Conservation (phyloP, 2,329 filamentous ascomycete species). For the Talaromyces marneffei region DNA sequence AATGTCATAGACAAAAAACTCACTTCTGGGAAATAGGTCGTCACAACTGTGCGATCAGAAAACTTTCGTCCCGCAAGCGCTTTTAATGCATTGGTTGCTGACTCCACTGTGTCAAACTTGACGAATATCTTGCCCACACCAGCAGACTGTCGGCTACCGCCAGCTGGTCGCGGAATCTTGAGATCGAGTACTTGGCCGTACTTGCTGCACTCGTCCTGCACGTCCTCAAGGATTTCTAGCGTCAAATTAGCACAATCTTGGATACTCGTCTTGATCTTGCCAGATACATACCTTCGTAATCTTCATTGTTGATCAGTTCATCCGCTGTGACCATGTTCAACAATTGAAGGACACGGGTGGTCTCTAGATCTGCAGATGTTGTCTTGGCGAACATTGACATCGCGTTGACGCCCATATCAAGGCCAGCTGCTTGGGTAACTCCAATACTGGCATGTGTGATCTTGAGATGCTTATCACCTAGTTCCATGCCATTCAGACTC, state of each 20-base stretch:
- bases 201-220: constrained; percentile 87
- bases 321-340: constrained; percentile 98
- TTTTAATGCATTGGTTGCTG: constrained; percentile 75
- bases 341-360: constrained; percentile 78
- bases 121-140: constrained; percentile 98
- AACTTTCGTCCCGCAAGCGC: constrained; percentile 95
- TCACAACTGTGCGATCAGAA: constrained; percentile 90
- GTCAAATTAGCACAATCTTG: constrained; percentile 1
- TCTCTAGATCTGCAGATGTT: constrained; percentile 69
- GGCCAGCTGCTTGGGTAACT: constrained; percentile 81
- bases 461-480: constrained; percentile 79
- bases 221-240: constrained; percentile 90
- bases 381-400: constrained; percentile 97
- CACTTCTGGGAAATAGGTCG: constrained; percentile 93
- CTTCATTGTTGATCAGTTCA: constrained; percentile 86
- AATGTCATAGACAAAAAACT: constrained; percentile 20
- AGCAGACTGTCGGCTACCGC: constrained; percentile 73
- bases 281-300: constrained; percentile 80
- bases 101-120: constrained; percentile 76
- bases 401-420: constrained; percentile 94
- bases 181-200: constrained; percentile 80
- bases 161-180: constrained; percentile 84
- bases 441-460: constrained; percentile 87
- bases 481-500: constrained; percentile 85
- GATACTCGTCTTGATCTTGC: neutral